Percentiles rank a stretch among this genome's conserved stretches.
Evolutionary conservation across 306 rosid genomes (phyloP).

Genomic region (Trifolium pratense): DNA sequence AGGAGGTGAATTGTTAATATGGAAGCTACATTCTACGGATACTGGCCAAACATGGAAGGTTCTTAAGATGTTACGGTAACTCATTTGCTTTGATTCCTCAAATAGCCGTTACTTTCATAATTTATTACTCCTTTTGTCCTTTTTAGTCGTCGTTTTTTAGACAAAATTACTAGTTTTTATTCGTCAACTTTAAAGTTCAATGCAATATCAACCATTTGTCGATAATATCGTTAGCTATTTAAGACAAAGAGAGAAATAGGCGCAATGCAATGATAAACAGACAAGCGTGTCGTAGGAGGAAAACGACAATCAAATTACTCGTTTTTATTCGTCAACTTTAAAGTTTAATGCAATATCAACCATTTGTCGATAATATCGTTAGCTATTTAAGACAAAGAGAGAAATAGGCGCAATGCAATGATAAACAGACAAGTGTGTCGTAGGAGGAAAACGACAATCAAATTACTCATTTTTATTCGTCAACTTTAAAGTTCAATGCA

Average conservation of each 20-base stretch:
- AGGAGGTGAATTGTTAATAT: conserved; percentile 84
- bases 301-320: too few species aligned
- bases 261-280: not conserved
- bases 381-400: not conserved
- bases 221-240: not conserved
- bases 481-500: not conserved
- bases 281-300: too few species aligned
- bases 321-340: not conserved
- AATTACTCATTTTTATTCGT: not conserved
- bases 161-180: not conserved
- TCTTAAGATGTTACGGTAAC: conserved; percentile 74
- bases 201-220: not conserved
- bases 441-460: too few species aligned
- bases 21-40: conserved; percentile 74
- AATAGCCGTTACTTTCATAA: conserved; percentile 1
- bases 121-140: not conserved
- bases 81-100: conserved; percentile 24
- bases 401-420: not conserved
- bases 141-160: too few species aligned
- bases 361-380: not conserved
- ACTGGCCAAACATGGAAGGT: conserved; percentile 82
- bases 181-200: not conserved
- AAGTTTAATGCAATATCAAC: not conserved
- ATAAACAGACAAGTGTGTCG: too few species aligned
- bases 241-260: not conserved